Conservation (phyloP, 495 filamentous ascomycete species). For the Emericellopsis terricola region DNA sequence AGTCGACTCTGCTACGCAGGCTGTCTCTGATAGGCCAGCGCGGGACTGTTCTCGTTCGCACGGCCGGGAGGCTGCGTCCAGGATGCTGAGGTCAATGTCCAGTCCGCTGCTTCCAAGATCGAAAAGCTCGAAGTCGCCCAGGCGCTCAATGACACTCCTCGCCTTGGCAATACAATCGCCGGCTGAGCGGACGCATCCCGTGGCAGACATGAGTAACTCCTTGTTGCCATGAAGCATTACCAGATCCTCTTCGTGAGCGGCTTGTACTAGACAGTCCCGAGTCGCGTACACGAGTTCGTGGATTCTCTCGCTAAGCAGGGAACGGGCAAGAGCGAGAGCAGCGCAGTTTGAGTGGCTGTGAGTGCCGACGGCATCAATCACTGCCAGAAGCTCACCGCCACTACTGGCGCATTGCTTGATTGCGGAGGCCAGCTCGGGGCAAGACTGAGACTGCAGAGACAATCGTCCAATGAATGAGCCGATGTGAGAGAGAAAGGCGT, state of each 20-base stretch:
- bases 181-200: conserved; percentile 73
- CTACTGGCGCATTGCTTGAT: conserved; percentile 63
- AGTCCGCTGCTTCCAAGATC: conserved; percentile 29
- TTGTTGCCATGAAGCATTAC: conserved; percentile 69
- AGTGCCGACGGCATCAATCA: conserved; percentile 71
- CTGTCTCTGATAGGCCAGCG: conserved; percentile 6
- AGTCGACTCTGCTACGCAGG: conserved; percentile 10
- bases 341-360: conserved; percentile 50
- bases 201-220: conserved; percentile 62
- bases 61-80: conserved; percentile 11
- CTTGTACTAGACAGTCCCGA: conserved; percentile 51
- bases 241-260: conserved; percentile 46
- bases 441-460: conserved; percentile 76
- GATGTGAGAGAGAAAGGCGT: conserved; percentile 72
- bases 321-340: conserved; percentile 47
- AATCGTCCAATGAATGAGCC: conserved; percentile 83
- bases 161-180: conserved; percentile 82
- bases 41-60: conserved; percentile 3
- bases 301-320: conserved; percentile 65
- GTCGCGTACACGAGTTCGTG: conserved; percentile 63
- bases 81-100: conserved; percentile 26
- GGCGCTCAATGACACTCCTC: conserved; percentile 67
- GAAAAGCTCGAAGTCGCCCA: conserved; percentile 78
- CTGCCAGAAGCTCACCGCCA: conserved; percentile 54
- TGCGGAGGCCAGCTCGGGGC: conserved; percentile 53